Evolutionary conservation across 2,329 filamentous ascomycete genomes (phyloP).

Genomic region (Metarhizium album): DNA sequence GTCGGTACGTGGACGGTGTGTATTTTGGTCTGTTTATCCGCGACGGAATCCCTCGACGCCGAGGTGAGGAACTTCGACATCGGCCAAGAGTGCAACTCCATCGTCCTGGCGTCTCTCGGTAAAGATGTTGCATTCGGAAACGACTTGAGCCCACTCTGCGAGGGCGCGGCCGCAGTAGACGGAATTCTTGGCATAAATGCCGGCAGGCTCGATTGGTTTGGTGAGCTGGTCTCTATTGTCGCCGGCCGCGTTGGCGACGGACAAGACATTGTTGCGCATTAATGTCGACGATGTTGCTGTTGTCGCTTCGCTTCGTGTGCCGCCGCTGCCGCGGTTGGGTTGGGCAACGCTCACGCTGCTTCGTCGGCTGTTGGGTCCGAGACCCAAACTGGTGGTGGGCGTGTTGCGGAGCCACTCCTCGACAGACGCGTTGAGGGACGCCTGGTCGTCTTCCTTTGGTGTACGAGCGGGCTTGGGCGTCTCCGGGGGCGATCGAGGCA

Average conservation of each 20-base stretch:
- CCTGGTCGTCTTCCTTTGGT: background rate
- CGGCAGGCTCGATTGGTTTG: constrained; percentile 35
- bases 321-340: constrained; percentile 2
- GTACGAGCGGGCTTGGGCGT: background rate
- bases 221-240: constrained; percentile 22
- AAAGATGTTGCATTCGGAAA: constrained; percentile 73
- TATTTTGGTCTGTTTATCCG: background rate
- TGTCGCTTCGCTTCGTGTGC: constrained; percentile 1
- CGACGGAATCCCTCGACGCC: constrained; percentile 30
- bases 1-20: too few relatives aligned
- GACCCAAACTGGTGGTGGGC: constrained; percentile 1
- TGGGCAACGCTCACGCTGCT: background rate
- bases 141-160: constrained; percentile 67
- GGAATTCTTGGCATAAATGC: constrained; percentile 33
- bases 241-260: constrained; percentile 5
- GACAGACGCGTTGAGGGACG: constrained; percentile 20
- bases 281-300: too few relatives aligned
- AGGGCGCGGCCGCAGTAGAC: constrained; percentile 62
- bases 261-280: background rate
- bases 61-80: constrained; percentile 48
- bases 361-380: background rate
- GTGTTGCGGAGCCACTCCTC: constrained; percentile 17
- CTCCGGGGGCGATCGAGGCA: background rate
- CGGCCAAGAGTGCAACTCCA: constrained; percentile 53
- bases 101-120: constrained; percentile 66